Evolutionary conservation across 1,284 basidiomycete genomes (phyloP).

Genomic region (Ustilago loliicola): DNA sequence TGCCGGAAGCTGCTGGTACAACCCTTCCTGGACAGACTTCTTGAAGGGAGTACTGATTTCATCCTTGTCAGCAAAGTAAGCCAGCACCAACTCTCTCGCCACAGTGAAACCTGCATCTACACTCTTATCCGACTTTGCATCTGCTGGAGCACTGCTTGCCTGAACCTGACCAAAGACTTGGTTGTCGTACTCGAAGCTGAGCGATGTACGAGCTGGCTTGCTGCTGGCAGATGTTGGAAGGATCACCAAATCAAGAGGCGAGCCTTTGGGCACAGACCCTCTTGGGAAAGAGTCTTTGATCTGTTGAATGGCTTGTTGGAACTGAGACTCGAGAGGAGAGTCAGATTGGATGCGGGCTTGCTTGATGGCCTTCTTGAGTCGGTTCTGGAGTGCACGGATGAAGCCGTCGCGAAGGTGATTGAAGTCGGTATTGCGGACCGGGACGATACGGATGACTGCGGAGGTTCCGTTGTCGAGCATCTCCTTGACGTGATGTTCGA

Average conservation of each 20-base stretch:
- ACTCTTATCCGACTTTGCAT: conserved; percentile 3
- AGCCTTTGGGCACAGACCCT: conserved; percentile 72
- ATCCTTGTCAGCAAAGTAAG: conserved; percentile 63
- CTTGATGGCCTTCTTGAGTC: conserved; percentile 74
- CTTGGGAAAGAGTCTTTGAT: conserved; percentile 73
- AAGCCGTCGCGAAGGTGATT: conserved; percentile 88
- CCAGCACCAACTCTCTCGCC: conserved; percentile 60
- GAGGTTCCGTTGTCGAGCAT: conserved; percentile 53
- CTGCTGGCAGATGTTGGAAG: not conserved
- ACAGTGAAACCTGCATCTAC: conserved; percentile 41
- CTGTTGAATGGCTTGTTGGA: conserved; percentile 68
- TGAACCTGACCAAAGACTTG: conserved; percentile 51
- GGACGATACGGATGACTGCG: conserved; percentile 73
- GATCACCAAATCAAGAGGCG: conserved; percentile 71
- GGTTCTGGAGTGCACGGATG: conserved; percentile 78
- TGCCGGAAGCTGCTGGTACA: conserved; percentile 6
- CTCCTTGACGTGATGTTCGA: conserved; percentile 40
- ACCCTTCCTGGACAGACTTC: conserved; percentile 35
- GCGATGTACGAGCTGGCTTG: not conserved
- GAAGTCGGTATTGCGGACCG: conserved; percentile 83
- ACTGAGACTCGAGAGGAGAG: conserved; percentile 47
- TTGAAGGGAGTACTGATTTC: conserved; percentile 58
- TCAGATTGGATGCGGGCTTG: conserved; percentile 12
- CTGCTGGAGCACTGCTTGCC: not conserved
- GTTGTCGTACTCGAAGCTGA: conserved; percentile 54